phyloP scores from a whole-genome alignment of 2,329 filamentous ascomycete genomes.

The Talaromyces marneffei region DNA sequence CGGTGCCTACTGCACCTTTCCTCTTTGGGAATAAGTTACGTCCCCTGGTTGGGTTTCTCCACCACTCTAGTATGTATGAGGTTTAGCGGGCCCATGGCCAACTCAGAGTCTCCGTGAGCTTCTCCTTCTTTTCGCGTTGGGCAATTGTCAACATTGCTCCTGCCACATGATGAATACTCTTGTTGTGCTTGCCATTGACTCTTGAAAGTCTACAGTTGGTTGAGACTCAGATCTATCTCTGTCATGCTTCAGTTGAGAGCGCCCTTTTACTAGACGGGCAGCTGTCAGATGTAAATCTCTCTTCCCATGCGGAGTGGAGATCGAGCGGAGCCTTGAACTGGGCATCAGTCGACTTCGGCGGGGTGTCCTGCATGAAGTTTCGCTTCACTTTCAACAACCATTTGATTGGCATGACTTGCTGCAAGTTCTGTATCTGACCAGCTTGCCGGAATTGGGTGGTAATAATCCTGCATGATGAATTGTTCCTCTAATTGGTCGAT shows the following conservation, averaged over 20 bases:
- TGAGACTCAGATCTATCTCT: background rate
- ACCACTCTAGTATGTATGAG: background rate
- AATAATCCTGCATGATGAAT: conserved; percentile 8
- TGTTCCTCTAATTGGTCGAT: conserved; percentile 11
- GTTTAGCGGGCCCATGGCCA: background rate
- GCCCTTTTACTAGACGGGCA: background rate
- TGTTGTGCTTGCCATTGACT: background rate
- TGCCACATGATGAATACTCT: background rate
- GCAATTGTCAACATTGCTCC: background rate
- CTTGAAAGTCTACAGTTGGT: background rate
- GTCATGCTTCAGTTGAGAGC: background rate
- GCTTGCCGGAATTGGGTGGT: conserved; percentile 10
- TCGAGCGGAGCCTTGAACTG: conserved; percentile 8
- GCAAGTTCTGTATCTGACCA: conserved; percentile 13
- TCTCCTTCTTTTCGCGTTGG: background rate
- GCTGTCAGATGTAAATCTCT: background rate
- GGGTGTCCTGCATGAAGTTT: conserved; percentile 11
- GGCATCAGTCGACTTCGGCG: conserved; percentile 11
- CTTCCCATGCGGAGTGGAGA: background rate
- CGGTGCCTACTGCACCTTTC: conserved; percentile 8
- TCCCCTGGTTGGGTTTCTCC: background rate
- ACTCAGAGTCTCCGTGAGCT: background rate
- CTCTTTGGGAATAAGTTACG: background rate
- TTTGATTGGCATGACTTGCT: conserved; percentile 5
- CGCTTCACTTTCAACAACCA: conserved; percentile 17